Evolutionary conservation across 495 filamentous ascomycete genomes (phyloP), one percentile per base, ranked within the genome.

Genomic region (Podospora didyma): DNA sequence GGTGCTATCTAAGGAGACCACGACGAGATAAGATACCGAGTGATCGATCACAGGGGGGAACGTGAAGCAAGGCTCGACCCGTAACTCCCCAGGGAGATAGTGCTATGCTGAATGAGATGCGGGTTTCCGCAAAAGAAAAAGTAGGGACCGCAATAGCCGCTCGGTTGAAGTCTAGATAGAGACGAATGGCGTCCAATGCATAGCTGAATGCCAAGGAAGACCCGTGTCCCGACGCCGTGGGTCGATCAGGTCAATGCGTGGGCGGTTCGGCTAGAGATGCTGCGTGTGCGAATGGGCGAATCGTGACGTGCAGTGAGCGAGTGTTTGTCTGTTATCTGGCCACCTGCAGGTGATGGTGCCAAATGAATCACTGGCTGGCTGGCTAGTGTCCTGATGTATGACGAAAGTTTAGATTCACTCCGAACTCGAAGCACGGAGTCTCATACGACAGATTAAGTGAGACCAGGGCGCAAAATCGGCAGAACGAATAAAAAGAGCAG

Each of bases 1-100:
- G 51, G 51, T 54, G 51, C 51, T 54, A 54, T 54, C 51, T 46
- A 46, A 54, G 39, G 42, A 46, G 22, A 21, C 39, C 26, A 14
- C 4, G 39, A 14, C 39, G 39, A 42, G 39, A 16, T 16, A 42
- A 42, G 39, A 14, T n/a, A n/a, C n/a, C 9, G 39, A 17, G 39
- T 5, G 39, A 14, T 28, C 44, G 56, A 53, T 53, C 56, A 49
- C 41, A 31, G 26, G 51, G 50, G 51, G 42, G 42, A 21, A 53
- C 56, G 52, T 58, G 49, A 58, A 58, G 56, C 56, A 53, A 31
- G 4, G 26, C 26, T 31, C 26, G 9, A 31, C 26, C 37, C 6
- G 37, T 14, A 17, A 17, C 46, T 49, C 46, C 28, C 54, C 53
- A 31, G 45, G 12, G 51, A 24, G 51, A 21, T 5, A 16, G 51